Evolutionary conservation across 169 alveolate species (phyloP).

Genomic region (Cryptosporidium parvum): DNA sequence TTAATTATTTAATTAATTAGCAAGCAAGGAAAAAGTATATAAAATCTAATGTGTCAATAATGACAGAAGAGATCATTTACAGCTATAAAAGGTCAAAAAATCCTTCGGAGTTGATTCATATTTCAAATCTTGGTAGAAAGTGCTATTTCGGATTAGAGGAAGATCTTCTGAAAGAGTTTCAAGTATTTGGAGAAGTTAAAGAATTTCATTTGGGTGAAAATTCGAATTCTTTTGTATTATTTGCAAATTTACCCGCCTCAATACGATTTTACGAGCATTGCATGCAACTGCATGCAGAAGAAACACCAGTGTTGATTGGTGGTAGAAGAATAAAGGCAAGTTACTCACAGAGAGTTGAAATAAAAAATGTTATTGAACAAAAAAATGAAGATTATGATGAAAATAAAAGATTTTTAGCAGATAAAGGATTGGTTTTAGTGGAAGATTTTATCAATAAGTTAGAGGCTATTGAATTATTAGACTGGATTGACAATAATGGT

Average conservation of each 20-base stretch:
- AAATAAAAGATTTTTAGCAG: neutral
- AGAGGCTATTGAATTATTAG: conserved; percentile 10
- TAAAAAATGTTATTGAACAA: neutral
- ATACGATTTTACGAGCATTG: conserved; percentile 54
- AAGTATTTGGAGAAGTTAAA: conserved; percentile 9
- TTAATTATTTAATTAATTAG: neutral
- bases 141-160: conserved; percentile 5
- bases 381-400: neutral
- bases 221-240: conserved; percentile 41
- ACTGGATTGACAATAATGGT: conserved; percentile 50
- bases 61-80: neutral
- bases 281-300: conserved; percentile 4
- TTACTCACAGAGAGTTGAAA: conserved; percentile 12
- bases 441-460: conserved; percentile 4
- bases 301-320: neutral
- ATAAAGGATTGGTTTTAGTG: conserved; percentile 10
- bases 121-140: conserved; percentile 43
- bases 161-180: conserved; percentile 7
- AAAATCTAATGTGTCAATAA: neutral
- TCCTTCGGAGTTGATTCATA: conserved; percentile 27
- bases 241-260: conserved; percentile 19
- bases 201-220: conserved; percentile 36
- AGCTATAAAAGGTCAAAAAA: conserved; percentile 20
- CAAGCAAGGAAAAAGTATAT: neutral
- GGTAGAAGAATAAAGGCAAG: conserved; percentile 28